phyloP scores from a whole-genome alignment of 176 grass and related monocot species.

The Thalia dealbata region DNA sequence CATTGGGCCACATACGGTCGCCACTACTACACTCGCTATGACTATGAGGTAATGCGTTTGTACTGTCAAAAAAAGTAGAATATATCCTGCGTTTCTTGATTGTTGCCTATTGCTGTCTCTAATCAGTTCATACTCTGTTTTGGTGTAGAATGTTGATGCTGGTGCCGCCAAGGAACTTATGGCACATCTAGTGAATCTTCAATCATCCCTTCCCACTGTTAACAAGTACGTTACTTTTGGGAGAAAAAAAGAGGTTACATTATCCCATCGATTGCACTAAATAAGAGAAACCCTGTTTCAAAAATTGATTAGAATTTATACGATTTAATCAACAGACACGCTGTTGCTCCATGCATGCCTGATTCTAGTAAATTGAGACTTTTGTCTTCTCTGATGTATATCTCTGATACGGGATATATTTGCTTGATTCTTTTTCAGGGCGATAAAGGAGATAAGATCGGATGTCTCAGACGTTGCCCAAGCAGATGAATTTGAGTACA shows the following conservation, averaged over 20 bases:
- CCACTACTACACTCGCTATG: constrained; percentile 97
- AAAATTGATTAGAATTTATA: not conserved
- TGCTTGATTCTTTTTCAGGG: constrained; percentile 39
- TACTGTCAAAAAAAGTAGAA: constrained; percentile 3
- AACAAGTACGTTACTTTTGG: constrained; percentile 58
- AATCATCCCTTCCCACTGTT: constrained; percentile 65
- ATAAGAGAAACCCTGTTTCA: not conserved
- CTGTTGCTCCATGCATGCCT: not conserved
- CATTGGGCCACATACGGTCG: constrained; percentile 95
- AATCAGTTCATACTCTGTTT: constrained; percentile 24
- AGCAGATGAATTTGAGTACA: constrained; percentile 93
- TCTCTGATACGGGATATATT: not conserved
- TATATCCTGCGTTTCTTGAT: not conserved
- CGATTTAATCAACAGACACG: not conserved
- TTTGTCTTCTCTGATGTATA: no score
- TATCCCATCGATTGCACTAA: no score
- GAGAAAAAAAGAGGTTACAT: no score
- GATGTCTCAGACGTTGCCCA: constrained; percentile 56
- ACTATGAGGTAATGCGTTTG: constrained; percentile 69
- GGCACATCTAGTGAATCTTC: constrained; percentile 62
- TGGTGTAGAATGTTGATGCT: constrained; percentile 81
- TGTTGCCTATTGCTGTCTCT: constrained; percentile 7
- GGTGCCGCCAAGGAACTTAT: constrained; percentile 84
- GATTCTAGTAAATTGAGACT: not conserved
- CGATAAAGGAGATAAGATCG: constrained; percentile 61